phyloP scores from a whole-genome alignment of 164 flowering plant species.

The Piper betle region DNA sequence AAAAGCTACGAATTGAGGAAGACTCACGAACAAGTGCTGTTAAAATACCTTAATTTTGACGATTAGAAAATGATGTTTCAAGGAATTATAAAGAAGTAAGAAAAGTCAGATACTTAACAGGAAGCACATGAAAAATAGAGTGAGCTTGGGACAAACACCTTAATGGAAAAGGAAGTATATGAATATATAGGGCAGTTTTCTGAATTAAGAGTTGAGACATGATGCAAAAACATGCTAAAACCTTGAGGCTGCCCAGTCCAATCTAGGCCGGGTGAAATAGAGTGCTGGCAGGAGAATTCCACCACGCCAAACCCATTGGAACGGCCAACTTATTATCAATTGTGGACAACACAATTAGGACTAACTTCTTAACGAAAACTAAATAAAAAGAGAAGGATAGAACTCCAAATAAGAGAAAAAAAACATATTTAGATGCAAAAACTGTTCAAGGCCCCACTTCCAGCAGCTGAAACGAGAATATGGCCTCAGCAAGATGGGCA shows the following conservation, averaged over 20 bases:
- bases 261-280: conserved; percentile 13
- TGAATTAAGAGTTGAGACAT: conserved; percentile 7
- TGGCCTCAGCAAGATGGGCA: background rate
- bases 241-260: conserved; percentile 15
- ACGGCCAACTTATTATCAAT: conserved; percentile 4
- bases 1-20: too few species aligned
- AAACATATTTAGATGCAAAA: background rate
- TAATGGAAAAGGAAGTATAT: too few species aligned
- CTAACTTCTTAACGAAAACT: too few species aligned
- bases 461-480: background rate
- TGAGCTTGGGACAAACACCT: too few species aligned
- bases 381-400: too few species aligned
- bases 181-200: conserved; percentile 11
- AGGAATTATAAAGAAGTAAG: too few species aligned
- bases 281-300: conserved; percentile 1
- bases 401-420: background rate
- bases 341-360: too few species aligned
- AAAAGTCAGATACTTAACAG: too few species aligned
- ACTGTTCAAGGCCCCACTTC: background rate
- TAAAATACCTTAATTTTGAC: too few species aligned
- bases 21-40: too few species aligned
- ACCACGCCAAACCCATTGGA: conserved; percentile 12
- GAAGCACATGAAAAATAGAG: too few species aligned
- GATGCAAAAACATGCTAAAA: conserved; percentile 8
- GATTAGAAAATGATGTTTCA: too few species aligned